Conservation (phyloP, 257 asterid genomes). For the Solanum dulcamara region DNA sequence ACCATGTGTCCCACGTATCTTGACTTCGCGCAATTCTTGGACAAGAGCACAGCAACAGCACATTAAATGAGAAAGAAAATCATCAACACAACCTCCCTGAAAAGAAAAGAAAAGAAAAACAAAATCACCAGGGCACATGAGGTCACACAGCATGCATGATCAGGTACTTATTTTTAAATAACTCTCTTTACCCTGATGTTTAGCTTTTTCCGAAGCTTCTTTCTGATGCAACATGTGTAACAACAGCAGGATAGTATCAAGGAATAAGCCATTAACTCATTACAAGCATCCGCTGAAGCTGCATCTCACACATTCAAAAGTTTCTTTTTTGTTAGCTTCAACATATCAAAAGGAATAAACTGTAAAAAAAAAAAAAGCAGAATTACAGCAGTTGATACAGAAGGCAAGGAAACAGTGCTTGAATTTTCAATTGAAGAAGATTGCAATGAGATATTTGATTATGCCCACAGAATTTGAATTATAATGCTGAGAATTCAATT, state of each 20-base stretch:
- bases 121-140: background rate
- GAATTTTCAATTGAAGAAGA: background rate
- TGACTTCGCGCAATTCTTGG: slow-evolving; percentile 83
- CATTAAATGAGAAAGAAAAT: slow-evolving; percentile 82
- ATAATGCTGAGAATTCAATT: background rate
- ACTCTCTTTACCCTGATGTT: slow-evolving; percentile 43
- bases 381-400: background rate
- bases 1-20: slow-evolving; percentile 57
- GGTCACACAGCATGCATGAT: background rate
- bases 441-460: background rate
- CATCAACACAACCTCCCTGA: slow-evolving; percentile 81
- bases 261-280: slow-evolving; percentile 84
- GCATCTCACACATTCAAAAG: slow-evolving; percentile 13
- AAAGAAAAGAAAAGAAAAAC: background rate
- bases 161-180: background rate
- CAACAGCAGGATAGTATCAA: slow-evolving; percentile 85
- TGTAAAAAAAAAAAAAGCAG: background rate
- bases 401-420: background rate
- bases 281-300: slow-evolving; percentile 82
- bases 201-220: slow-evolving; percentile 55
- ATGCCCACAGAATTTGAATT: background rate
- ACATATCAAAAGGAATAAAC: background rate
- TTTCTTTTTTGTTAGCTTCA: background rate
- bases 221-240: slow-evolving; percentile 83
- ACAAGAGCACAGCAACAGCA: slow-evolving; percentile 96